Evolutionary conservation across 2,329 filamentous ascomycete species (phyloP), one percentile per base, ranked within the genome.

Genomic region (Hansfordia pulvinata): DNA sequence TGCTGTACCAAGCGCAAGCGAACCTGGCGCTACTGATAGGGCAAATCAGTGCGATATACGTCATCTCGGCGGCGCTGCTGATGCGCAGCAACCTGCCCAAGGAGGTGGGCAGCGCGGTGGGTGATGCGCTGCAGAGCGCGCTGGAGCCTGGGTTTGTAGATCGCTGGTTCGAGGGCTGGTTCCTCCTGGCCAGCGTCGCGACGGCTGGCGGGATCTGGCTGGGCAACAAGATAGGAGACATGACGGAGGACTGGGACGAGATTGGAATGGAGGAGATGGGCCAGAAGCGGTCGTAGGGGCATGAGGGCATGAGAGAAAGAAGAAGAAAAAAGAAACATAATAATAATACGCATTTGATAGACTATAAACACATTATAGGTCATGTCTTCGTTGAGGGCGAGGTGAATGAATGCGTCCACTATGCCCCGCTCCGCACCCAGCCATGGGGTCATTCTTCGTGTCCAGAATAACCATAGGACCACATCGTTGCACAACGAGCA

Each of bases 111-210:
- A 74, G 71, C 26, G 79, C 79, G 2, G 80, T 92, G 4, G 75
- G 73, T 3, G 79, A 85, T 36, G 81, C 81, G 2, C 54, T 93
- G 17, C 75, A 81, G 22, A 80, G 79, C 12, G 79, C 82, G 10
- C 59, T 92, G 7, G 76, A 82, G 41, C 70, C 71, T 6, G 60
- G 61, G 0, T 83, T 82, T 41, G 77, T 82, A 5, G 75, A 92
- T 42, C 63, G 69, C 17, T 93, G 84, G 84, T 93, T 93, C 39
- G 84, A 93, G 49, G 75, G 72, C 6, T 88, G 83, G 76, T 93
- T 92, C 48, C 50, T 93, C 30, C 46, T 74, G 3, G 76, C 77
- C 5, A 78, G 75, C 34, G 55, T 61, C 1, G 43, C 65, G 9
- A 90, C 83, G 2, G 73, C 64, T 2, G 43, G 68, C n/a, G 82